These are phyloP conservation scores for Gynostemma pentaphyllum DNA, from an alignment of 306 rosid species.

Conservation along the genomic window DNA sequence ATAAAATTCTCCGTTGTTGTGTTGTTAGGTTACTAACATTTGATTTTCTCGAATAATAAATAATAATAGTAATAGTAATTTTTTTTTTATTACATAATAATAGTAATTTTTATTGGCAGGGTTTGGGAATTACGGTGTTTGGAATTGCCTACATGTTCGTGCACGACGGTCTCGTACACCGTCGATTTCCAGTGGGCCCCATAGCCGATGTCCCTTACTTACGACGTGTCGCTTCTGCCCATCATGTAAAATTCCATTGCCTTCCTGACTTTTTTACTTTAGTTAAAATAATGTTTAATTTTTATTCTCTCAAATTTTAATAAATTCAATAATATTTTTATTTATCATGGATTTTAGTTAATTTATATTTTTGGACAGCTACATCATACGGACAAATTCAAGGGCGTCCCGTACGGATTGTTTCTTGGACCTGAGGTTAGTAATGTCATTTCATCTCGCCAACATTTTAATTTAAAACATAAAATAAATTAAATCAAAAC, in stretches of 20 bases:
- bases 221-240: conserved; percentile 79
- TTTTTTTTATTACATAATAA: too few relatives aligned
- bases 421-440: conserved; percentile 82
- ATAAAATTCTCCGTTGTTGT: too few relatives aligned
- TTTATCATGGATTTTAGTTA: background rate
- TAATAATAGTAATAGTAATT: too few relatives aligned
- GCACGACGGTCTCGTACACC: conserved; percentile 89
- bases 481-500: background rate
- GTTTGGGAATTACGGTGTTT: conserved; percentile 75
- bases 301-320: background rate
- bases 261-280: background rate
- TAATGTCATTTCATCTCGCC: background rate
- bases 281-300: too few relatives aligned
- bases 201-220: conserved; percentile 80
- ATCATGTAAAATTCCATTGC: conserved; percentile 27
- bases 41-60: too few relatives aligned
- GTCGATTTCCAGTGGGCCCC: conserved; percentile 83
- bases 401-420: conserved; percentile 81
- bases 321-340: background rate
- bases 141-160: conserved; percentile 97
- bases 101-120: conserved; percentile 38
- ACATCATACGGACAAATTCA: conserved; percentile 61
- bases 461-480: background rate
- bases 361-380: conserved; percentile 23
- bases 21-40: too few relatives aligned